phyloP scores from a whole-genome alignment of 2,329 filamentous ascomycete genomes.

The Fusarium nygamai region DNA sequence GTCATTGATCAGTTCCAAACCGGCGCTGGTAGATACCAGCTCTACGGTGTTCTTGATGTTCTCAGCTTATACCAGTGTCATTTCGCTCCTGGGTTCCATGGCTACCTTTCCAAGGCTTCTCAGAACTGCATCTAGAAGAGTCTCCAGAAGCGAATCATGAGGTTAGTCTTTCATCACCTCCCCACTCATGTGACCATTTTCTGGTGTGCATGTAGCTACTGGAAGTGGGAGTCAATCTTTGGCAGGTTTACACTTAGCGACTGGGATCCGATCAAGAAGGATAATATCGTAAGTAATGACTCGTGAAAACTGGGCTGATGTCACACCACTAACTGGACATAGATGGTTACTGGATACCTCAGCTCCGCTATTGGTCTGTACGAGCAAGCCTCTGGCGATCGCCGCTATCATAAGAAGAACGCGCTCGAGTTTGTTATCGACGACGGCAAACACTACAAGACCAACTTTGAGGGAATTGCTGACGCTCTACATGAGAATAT shows the following conservation, averaged over 20 bases:
- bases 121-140: neutral
- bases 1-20: neutral
- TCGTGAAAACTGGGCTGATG: accelerated
- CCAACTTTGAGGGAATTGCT: neutral
- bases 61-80: neutral
- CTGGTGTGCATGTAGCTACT: neutral
- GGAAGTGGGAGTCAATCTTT: neutral
- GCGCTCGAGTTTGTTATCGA: neutral
- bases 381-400: neutral
- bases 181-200: accelerated
- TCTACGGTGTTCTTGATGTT: neutral
- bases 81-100: neutral
- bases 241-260: neutral
- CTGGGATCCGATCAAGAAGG: neutral
- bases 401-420: neutral
- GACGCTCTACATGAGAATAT: neutral
- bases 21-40: neutral
- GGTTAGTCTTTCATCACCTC: neutral
- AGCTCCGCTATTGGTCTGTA: neutral
- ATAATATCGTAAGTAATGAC: neutral
- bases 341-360: neutral
- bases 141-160: neutral
- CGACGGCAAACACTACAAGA: neutral
- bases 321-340: accelerated
- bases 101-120: neutral